These are phyloP conservation scores for Suillus clintonianus DNA, from an alignment of 768 basidiomycete genomes.

Conservation along the genomic window DNA sequence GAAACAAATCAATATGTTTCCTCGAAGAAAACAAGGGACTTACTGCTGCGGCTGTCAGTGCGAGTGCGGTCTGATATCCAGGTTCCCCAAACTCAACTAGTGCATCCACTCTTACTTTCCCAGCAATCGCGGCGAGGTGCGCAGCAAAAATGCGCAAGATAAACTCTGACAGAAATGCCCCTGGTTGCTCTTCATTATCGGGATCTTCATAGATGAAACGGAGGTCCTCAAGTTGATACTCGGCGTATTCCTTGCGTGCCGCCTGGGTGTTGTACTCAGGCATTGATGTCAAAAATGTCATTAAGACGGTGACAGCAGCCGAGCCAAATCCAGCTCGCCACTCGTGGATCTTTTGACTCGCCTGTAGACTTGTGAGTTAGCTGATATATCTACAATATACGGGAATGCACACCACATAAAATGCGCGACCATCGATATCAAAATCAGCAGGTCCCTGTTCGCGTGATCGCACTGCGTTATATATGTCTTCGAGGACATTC, in stretches of 20 bases:
- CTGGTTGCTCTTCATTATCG: not conserved
- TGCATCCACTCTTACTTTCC: no score
- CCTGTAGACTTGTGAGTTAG: no score
- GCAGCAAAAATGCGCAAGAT: not conserved
- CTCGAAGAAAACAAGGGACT: no score
- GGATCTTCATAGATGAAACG: not conserved
- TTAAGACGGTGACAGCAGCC: no score
- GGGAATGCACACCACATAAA: no score
- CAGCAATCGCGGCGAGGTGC: not conserved
- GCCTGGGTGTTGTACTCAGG: not conserved
- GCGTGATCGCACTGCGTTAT: no score
- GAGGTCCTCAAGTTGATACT: not conserved
- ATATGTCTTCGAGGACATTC: no score
- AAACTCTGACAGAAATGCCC: not conserved
- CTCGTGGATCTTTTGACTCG: no score
- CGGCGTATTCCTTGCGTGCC: not conserved
- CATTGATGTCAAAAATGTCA: not conserved
- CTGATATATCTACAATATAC: no score
- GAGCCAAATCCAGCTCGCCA: no score
- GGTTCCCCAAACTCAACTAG: not conserved
- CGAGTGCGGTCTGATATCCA: not conserved
- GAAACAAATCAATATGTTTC: not conserved
- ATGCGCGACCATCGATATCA: no score
- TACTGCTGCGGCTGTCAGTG: not conserved
- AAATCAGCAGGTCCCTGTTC: no score